Evolutionary conservation across 768 basidiomycete genomes (phyloP), one percentile per base, ranked within the genome.

Genomic region (Psilocybe cyanescens): DNA sequence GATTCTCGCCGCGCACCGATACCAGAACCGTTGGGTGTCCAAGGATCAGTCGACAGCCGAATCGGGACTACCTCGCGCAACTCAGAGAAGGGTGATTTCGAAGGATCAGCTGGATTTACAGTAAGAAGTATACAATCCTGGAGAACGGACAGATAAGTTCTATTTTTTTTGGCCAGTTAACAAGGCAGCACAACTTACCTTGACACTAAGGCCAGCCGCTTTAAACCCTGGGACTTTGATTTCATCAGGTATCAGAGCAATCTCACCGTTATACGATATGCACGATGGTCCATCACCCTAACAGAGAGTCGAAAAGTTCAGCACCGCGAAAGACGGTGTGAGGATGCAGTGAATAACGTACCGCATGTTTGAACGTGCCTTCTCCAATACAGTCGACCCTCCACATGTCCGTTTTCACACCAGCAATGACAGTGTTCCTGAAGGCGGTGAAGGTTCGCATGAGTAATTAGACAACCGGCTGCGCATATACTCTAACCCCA

Each of bases 361-460:
- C 88, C 60, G 77, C 75, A 67, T 82, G 83, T 62, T 71, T 80
- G 67, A 92, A 89, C 9, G 70, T 72, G n/a, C 82, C 89, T 67
- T 86, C 84, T 7, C 89, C 89, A 39, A 90, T 85, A 58, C 75
- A 78, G 63, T 87, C 86, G 1, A 85, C 80, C 58, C 83, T 77
- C 88, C 89, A 91, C 24, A 91, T 91, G 64, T 90, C 86, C 1
- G 87, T 81, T 71, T 86, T 89, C n/a, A 83, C 82, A 1, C 81
- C 82, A 8, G 78, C 66, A 16, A 83, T 66, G 16, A 79, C 60
- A 2, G 76, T 67, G 65, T 86, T 85, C 45, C 86, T 88, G 63
- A 17, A 45, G 33, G 14, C 31, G 9, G 39, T 11, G 44, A 31
- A 24, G 16, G 49, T 17, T 39, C 33, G 19, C 28, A 37, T 14